Conservation (phyloP, 2,329 filamentous ascomycete genomes). For the Pseudogymnoascus sp. region DNA sequence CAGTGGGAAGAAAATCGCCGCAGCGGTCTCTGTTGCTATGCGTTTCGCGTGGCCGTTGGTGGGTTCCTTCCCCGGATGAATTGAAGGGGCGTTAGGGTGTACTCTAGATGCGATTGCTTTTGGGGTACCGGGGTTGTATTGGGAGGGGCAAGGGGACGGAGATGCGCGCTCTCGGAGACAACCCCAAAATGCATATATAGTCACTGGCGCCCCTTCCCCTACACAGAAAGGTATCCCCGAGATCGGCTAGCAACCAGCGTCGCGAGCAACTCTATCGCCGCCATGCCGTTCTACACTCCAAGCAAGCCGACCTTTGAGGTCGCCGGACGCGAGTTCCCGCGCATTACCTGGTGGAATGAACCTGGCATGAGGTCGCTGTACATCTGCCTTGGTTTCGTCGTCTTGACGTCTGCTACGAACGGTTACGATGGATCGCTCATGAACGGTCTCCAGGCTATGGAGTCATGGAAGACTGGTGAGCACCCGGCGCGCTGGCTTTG, state of each 20-base stretch:
- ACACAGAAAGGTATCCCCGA: background rate
- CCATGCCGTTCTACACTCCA: constrained; percentile 16
- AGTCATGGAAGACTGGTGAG: constrained; percentile 27
- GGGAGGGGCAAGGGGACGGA: background rate
- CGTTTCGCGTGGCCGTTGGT: background rate
- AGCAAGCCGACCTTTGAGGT: constrained; percentile 24
- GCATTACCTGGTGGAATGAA: constrained; percentile 43
- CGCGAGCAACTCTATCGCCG: background rate
- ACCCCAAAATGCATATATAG: background rate
- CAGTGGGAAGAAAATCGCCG: background rate
- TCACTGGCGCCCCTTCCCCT: background rate
- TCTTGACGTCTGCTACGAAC: constrained; percentile 42
- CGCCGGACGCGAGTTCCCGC: constrained; percentile 24
- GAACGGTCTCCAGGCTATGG: constrained; percentile 32
- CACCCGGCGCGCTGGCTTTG: constrained; percentile 15
- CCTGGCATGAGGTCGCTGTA: constrained; percentile 49
- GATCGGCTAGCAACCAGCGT: background rate
- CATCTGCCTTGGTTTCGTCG: constrained; percentile 33
- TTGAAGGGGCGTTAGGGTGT: background rate
- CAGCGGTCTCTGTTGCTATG: background rate
- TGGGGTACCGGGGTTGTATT: background rate
- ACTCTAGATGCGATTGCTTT: background rate
- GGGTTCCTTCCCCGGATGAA: background rate
- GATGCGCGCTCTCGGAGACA: background rate
- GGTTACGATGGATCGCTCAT: constrained; percentile 39